Percentiles rank a stretch among this genome's conserved stretches.
These are phyloP conservation scores for Pleurotus eryngii DNA, from an alignment of 768 basidiomycete species.

Conservation along the genomic window DNA sequence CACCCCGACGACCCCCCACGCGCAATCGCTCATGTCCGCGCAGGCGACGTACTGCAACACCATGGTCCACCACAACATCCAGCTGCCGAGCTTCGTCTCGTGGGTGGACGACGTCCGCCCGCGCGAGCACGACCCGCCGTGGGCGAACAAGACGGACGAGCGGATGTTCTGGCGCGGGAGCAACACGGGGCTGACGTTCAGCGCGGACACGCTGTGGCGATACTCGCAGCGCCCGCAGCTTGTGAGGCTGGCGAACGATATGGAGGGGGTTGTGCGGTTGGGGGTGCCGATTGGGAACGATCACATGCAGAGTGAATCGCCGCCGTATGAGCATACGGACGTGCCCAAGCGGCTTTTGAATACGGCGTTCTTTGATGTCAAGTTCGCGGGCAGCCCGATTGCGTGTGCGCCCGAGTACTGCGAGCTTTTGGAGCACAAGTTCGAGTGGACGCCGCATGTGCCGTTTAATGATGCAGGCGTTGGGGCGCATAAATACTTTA, in stretches of 20 bases:
- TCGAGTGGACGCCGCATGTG: constrained; percentile 44
- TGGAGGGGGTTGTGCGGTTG: constrained; percentile 31
- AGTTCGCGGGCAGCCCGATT: constrained; percentile 41
- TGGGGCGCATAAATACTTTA: constrained; percentile 52
- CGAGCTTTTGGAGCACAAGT: constrained; percentile 36
- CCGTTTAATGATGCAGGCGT: constrained; percentile 32
- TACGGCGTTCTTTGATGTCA: constrained; percentile 53
- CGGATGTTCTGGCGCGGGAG: constrained; percentile 65
- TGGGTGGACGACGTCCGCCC: constrained; percentile 32
- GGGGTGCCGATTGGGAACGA: constrained; percentile 21
- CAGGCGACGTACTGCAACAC: constrained; percentile 45
- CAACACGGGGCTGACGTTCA: constrained; percentile 56
- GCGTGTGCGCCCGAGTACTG: constrained; percentile 43
- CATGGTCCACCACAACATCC: constrained; percentile 44
- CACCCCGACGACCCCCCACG: constrained; percentile 27
- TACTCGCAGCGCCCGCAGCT: constrained; percentile 43
- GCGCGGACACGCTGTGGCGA: constrained; percentile 36
- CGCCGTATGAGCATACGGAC: constrained; percentile 28
- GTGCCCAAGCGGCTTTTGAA: constrained; percentile 35
- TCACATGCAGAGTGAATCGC: constrained; percentile 10
- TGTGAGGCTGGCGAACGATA: constrained; percentile 32
- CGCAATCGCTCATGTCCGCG: constrained; percentile 32
- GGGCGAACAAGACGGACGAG: constrained; percentile 59
- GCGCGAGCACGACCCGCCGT: constrained; percentile 46
- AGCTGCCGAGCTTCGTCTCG: constrained; percentile 35